Base-by-base conservation (phyloP, 2,329 filamentous ascomycete species). In the Pseudocercospora vitis region DNA sequence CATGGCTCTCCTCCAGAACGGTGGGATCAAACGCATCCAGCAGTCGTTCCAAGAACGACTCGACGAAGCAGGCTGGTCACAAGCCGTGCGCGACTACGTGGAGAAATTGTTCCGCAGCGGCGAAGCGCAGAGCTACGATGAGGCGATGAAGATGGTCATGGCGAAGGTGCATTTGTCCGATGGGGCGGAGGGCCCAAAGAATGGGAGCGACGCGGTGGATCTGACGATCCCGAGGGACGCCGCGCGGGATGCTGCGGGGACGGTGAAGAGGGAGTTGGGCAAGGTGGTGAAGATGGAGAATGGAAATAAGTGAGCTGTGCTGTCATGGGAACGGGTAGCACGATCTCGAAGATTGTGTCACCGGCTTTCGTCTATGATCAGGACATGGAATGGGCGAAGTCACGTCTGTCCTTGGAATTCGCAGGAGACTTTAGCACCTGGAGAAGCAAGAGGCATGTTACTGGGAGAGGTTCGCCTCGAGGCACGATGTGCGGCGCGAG, bases 51-150 rank as follows among this genome's bases (percentile, higher is more conserved):
- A 78, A 54, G 75, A 81, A 63, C 76, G 77, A 18, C 75, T 85
- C 8, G 77, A 81, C 62, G 74, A 79, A 49, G 70, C 73, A n/a
- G 81, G 81, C 61, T 86, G 82, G 81, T 78, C 79, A 35, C 76
- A 81, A 61, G 74, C 74, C 23, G 73, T 86, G 55, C 77, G 77
- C 53, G 72, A 71, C 42, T 77, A 84, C 56, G 74, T 81, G 14
- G 76, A 77, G 42, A 73, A 79, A 52, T 74, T 85, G 33, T 77
- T 85, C 50, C 78, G 81, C 60, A 78, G 76, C 21, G 81, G 81
- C 42, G 77, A 81, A 50, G 81, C 78, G 64, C 76, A 76, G 51
- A 81, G 76, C 26, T 81, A 80, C 60, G 77, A 80, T 49, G 79
- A 85, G 50, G 73, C 83, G 39, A 73, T 81, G 66, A 74, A 73